These are phyloP conservation scores for Colletotrichum lupini DNA, from an alignment of 2,329 filamentous ascomycete genomes.

Conservation along the genomic window DNA sequence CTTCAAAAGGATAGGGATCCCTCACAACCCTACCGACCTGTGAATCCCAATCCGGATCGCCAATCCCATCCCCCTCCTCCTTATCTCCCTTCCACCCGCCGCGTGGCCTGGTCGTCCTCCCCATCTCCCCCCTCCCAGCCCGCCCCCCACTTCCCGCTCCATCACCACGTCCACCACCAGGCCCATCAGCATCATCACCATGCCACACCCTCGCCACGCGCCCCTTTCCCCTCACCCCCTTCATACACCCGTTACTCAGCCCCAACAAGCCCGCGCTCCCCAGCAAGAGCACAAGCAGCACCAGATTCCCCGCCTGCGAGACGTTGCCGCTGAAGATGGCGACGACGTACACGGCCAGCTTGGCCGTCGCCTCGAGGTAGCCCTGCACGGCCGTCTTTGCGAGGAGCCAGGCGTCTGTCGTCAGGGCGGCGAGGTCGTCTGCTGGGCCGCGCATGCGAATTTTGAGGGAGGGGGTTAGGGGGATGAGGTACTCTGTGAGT, in stretches of 20 bases:
- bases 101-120: neutral
- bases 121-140: neutral
- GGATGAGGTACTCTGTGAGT: constrained; percentile 60
- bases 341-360: constrained; percentile 68
- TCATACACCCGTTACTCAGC: constrained; percentile 62
- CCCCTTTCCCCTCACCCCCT: constrained; percentile 62
- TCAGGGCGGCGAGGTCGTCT: constrained; percentile 69
- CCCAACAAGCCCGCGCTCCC: constrained; percentile 64
- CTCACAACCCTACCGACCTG: constrained; percentile 21
- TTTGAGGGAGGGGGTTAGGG: constrained; percentile 62
- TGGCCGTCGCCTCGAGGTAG: constrained; percentile 63
- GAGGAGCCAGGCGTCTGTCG: constrained; percentile 66
- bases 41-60: neutral
- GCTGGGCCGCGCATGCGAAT: constrained; percentile 64
- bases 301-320: constrained; percentile 61
- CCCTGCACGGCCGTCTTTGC: constrained; percentile 61
- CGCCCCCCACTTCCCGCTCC: neutral
- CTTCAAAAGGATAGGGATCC: constrained; percentile 24
- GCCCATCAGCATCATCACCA: neutral
- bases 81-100: neutral
- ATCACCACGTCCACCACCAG: neutral
- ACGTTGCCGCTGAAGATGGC: constrained; percentile 67
- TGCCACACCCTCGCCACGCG: constrained; percentile 49
- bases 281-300: constrained; percentile 63
- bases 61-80: neutral